Percentiles rank a stretch among this genome's conserved stretches.
These are phyloP conservation scores for Lepidium didymum DNA, from an alignment of 345 rosid species.

Conservation along the genomic window DNA sequence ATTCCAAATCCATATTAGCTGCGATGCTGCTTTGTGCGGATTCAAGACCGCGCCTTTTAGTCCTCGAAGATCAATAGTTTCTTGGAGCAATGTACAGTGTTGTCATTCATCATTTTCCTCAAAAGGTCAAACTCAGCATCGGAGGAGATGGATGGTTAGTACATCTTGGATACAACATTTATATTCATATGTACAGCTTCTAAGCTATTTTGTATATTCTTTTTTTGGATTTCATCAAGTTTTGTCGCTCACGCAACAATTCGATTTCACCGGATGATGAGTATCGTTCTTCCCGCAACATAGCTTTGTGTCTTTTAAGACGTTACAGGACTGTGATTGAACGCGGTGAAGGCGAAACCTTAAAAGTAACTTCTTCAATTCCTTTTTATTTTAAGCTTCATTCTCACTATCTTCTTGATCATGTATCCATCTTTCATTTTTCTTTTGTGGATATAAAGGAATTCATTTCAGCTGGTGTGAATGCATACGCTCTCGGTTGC, in stretches of 20 bases:
- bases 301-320: slow-evolving; percentile 77
- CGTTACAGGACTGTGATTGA: slow-evolving; percentile 76
- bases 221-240: slow-evolving; percentile 28
- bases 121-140: slow-evolving; percentile 33
- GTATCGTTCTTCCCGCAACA: slow-evolving; percentile 82
- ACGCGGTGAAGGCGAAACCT: slow-evolving; percentile 91
- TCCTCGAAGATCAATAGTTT: slow-evolving; percentile 16
- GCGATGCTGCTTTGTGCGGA: slow-evolving; percentile 12
- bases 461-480: slow-evolving; percentile 80
- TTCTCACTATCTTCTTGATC: not conserved
- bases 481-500: slow-evolving; percentile 87
- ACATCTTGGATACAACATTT: not conserved
- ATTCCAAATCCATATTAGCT: slow-evolving; percentile 5
- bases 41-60: slow-evolving; percentile 23
- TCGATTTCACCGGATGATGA: slow-evolving; percentile 58
- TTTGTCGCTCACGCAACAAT: slow-evolving; percentile 37
- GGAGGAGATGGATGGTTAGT: slow-evolving; percentile 56
- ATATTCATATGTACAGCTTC: not conserved
- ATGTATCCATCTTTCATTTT: not conserved
- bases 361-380: slow-evolving; percentile 42
- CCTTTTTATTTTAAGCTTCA: not conserved
- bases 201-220: not conserved
- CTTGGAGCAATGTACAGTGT: slow-evolving; percentile 22
- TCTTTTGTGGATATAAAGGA: slow-evolving; percentile 37
- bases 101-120: slow-evolving; percentile 31